Evolutionary conservation across 2,329 filamentous ascomycete species (phyloP).

Genomic region (Mycosphaerella sp.): DNA sequence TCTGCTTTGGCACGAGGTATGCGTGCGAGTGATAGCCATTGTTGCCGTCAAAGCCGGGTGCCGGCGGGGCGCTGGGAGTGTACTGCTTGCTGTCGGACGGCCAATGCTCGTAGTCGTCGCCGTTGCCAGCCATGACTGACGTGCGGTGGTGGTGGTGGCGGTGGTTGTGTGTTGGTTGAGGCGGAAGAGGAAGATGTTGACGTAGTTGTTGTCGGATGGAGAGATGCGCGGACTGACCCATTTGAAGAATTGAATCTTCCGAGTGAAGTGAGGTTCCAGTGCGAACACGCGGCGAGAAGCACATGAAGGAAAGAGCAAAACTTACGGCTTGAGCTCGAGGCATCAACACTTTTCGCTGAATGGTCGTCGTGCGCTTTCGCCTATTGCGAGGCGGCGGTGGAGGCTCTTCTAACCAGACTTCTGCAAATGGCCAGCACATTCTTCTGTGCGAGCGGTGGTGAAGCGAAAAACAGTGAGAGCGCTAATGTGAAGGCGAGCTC

Average conservation of each 20-base stretch:
- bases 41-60: slow-evolving; percentile 26
- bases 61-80: slow-evolving; percentile 13
- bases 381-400: slow-evolving; percentile 16
- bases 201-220: slow-evolving; percentile 5
- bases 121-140: slow-evolving; percentile 8
- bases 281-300: neutral
- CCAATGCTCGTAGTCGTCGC: slow-evolving; percentile 32
- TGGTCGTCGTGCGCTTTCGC: slow-evolving; percentile 7
- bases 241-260: neutral
- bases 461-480: neutral
- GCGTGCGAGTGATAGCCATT: slow-evolving; percentile 28
- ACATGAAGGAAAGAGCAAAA: slow-evolving; percentile 6
- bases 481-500: too few relatives aligned
- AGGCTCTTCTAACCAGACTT: slow-evolving; percentile 28
- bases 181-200: slow-evolving; percentile 11
- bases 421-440: slow-evolving; percentile 31
- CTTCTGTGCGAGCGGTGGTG: neutral
- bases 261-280: slow-evolving; percentile 11
- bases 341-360: slow-evolving; percentile 2
- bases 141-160: neutral
- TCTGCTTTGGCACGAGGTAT: slow-evolving; percentile 24
- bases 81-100: slow-evolving; percentile 23
- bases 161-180: slow-evolving; percentile 6
- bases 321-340: slow-evolving; percentile 13
- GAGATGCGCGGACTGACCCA: slow-evolving; percentile 8